Conservation (phyloP, 306 rosid species). For the Pyrus betulifolia region DNA sequence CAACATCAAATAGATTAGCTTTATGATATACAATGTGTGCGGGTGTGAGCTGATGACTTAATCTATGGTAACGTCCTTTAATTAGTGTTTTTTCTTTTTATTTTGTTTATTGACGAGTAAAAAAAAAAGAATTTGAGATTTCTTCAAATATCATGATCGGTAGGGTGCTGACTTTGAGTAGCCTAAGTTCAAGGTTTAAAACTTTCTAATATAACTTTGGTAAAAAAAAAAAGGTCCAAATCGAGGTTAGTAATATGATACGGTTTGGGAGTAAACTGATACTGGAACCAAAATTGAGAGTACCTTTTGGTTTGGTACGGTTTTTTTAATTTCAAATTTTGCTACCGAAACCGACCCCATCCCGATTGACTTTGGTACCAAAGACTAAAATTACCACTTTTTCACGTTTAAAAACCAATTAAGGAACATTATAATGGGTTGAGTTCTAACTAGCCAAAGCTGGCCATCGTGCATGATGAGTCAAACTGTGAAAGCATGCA, state of each 20-base stretch:
- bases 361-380: too few relatives aligned
- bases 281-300: too few relatives aligned
- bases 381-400: background rate
- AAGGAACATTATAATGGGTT: background rate
- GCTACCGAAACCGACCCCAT: too few relatives aligned
- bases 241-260: background rate
- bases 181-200: too few relatives aligned
- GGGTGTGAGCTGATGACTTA: background rate
- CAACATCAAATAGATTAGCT: background rate
- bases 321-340: too few relatives aligned
- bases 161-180: too few relatives aligned
- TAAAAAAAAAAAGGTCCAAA: too few relatives aligned
- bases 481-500: background rate
- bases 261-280: too few relatives aligned
- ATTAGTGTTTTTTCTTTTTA: background rate
- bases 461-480: background rate
- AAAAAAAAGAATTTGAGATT: too few relatives aligned
- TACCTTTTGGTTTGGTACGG: accelerated
- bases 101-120: too few relatives aligned
- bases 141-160: too few relatives aligned
- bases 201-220: too few relatives aligned
- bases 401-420: background rate
- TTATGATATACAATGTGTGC: background rate
- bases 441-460: background rate
- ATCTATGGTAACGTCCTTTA: background rate